These are phyloP conservation scores for Gloeopeniophorella convolvens DNA, from an alignment of 768 basidiomycete genomes.

Conservation along the genomic window DNA sequence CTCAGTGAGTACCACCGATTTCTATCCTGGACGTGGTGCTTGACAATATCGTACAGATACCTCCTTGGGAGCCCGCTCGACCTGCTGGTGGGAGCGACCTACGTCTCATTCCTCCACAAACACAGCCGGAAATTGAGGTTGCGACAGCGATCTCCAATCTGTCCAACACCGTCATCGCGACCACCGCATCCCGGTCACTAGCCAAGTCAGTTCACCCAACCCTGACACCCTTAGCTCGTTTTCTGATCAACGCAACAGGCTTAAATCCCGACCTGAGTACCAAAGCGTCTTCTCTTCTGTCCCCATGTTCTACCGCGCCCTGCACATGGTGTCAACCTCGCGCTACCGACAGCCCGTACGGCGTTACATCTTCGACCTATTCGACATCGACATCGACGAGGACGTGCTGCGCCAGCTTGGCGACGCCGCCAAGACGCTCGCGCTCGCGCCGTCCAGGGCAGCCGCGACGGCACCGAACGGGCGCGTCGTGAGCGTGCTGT, in stretches of 20 bases:
- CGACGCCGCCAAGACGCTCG: slow-evolving; percentile 43
- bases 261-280: slow-evolving; percentile 74
- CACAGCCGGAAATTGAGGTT: slow-evolving; percentile 72
- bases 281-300: slow-evolving; percentile 72
- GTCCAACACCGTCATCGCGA: slow-evolving; percentile 92
- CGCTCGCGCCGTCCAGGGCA: slow-evolving; percentile 31
- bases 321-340: slow-evolving; percentile 83
- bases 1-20: slow-evolving; percentile 44
- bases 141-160: slow-evolving; percentile 89
- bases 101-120: slow-evolving; percentile 57
- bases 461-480: neutral
- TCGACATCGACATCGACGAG: slow-evolving; percentile 72
- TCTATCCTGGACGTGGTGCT: slow-evolving; percentile 7
- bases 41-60: slow-evolving; percentile 53
- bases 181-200: slow-evolving; percentile 85
- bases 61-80: slow-evolving; percentile 49
- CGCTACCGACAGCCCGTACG: slow-evolving; percentile 90
- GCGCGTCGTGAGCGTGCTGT: slow-evolving; percentile 20
- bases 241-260: slow-evolving; percentile 35
- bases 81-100: slow-evolving; percentile 29
- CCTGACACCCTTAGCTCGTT: neutral
- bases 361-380: slow-evolving; percentile 87
- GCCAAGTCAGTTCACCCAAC: slow-evolving; percentile 51
- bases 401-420: slow-evolving; percentile 50
- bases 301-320: slow-evolving; percentile 72